Percentiles rank a stretch among this genome's conserved stretches.
phyloP scores from a whole-genome alignment of 2,329 filamentous ascomycete genomes.

The Chaetomium sp. region DNA sequence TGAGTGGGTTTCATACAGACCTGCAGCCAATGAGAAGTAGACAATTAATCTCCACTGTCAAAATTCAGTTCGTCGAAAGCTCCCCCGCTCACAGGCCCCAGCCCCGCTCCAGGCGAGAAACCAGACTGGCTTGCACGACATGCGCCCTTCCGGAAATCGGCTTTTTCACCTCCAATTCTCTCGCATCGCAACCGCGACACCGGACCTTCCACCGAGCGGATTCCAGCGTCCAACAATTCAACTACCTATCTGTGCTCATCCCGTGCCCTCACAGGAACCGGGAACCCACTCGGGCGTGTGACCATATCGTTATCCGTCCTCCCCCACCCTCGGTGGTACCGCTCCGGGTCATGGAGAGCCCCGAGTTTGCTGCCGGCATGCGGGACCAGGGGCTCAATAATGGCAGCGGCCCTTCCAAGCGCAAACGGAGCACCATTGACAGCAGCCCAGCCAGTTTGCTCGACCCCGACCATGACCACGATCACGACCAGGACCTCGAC shows the following conservation, averaged over 20 bases:
- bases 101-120: constrained; percentile 13
- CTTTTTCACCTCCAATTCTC: constrained; percentile 24
- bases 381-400: constrained; percentile 36
- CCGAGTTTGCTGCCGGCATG: constrained; percentile 33
- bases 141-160: constrained; percentile 25
- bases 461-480: constrained; percentile 53
- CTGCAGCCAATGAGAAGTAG: background rate
- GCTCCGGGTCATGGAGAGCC: constrained; percentile 30
- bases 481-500: constrained; percentile 44
- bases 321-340: constrained; percentile 9
- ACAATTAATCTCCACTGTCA: background rate
- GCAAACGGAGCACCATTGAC: constrained; percentile 55
- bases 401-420: constrained; percentile 39
- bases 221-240: constrained; percentile 22
- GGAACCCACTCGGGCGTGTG: constrained; percentile 14
- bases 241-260: constrained; percentile 18
- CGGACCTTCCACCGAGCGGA: constrained; percentile 23
- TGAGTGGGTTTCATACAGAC: background rate
- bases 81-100: constrained; percentile 10
- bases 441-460: constrained; percentile 56
- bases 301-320: constrained; percentile 3
- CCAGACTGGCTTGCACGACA: constrained; percentile 10
- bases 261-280: constrained; percentile 20
- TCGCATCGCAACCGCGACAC: constrained; percentile 25
- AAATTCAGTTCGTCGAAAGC: constrained; percentile 7